Percentiles rank a stretch among this genome's conserved stretches.
Conservation (phyloP, 805 yeast genomes). For the Candida glaebosa region DNA sequence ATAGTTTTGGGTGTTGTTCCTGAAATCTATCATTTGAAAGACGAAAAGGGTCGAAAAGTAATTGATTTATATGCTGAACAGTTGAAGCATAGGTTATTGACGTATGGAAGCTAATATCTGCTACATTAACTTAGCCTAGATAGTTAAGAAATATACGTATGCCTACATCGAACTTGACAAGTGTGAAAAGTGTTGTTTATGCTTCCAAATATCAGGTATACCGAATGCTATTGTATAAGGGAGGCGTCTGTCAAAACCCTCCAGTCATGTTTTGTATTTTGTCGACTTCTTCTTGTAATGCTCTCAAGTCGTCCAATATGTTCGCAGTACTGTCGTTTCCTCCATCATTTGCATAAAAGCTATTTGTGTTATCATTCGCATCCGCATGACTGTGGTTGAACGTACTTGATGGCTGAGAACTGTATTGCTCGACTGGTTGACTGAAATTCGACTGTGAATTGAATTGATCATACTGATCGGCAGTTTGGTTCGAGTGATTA, state of each 20-base stretch:
- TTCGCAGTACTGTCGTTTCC: conserved; percentile 40
- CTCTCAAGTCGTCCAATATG: conserved; percentile 61
- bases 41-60: conserved; percentile 1
- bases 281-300: conserved; percentile 69
- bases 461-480: background rate
- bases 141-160: no score
- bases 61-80: conserved; percentile 7
- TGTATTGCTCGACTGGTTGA: conserved; percentile 6
- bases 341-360: conserved; percentile 2
- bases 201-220: no score
- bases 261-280: conserved; percentile 46
- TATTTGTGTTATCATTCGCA: background rate
- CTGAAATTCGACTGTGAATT: conserved; percentile 7
- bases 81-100: conserved; percentile 4
- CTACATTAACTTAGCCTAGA: no score
- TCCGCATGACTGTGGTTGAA: background rate
- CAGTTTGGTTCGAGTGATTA: background rate
- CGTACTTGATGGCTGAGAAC: background rate
- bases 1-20: conserved; percentile 10
- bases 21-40: conserved; percentile 10
- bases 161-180: no score
- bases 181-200: no score
- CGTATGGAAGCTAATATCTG: background rate
- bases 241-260: conserved; percentile 36
- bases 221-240: no score